Base-by-base conservation (phyloP, 768 basidiomycete species). In the Suillus sp. region DNA sequence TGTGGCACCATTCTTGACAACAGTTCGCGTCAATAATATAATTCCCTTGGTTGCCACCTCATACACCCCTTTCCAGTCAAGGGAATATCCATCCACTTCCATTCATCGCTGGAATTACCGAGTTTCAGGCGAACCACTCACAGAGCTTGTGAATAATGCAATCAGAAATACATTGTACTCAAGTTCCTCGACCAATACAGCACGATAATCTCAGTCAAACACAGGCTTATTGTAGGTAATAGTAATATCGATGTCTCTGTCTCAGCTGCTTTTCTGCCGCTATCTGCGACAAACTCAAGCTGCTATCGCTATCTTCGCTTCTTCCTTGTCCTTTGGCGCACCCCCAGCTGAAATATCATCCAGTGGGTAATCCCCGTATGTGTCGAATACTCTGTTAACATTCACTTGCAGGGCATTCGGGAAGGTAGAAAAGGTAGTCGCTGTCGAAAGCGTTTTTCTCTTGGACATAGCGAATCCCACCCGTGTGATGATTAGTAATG, bases 401-500 rank as follows among this genome's bases (percentile, higher is more conserved):
- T 60, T 60, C n/a, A 60, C 13, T 16, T 34, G 42, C 8, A 60
- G 16, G 22, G 30, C 20, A 32, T 25, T 25, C 32, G 45, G 43
- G 35, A 58, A 45, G 25, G 42, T 7, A 10, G 59, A 22, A 47
- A 32, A 1, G 30, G 53, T 14, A 3, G 53, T 4, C 32, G 32
- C 50, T 30, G 22, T 13, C 25, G 30, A 4, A 32, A 13, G 1
- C 10, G 22, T 32, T 53, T 58, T 35, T 13, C 27, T 37, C 34
- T 30, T 30, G 54, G 51, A 38, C 16, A 30, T 30, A 14, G 61
- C 51, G 53, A 71, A 62, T 38, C 67, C 69, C 4, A 70, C 27
- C 16, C 69, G 69, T 20, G 42, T 63, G 20, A 68, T 51, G 34
- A 70, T 68, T 3, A 70, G 51, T 20, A 70, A 61, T 7, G 67